These are phyloP conservation scores for Brassica hybrid DNA, from an alignment of 441 rosid species.

Conservation along the genomic window DNA sequence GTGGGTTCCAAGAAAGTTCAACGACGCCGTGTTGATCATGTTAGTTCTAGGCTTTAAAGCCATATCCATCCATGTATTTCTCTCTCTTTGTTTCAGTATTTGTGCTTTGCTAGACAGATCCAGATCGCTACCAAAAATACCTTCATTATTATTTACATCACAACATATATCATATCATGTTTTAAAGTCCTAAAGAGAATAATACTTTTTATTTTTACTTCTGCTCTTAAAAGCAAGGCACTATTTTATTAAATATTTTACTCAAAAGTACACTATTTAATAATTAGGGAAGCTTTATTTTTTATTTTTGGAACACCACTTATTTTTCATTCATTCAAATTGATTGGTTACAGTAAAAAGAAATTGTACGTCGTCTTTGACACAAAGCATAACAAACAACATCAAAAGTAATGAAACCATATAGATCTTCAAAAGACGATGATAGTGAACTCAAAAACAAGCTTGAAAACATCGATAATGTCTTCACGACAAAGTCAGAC, in stretches of 20 bases:
- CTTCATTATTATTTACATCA: background rate
- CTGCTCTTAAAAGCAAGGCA: background rate
- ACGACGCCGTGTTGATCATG: background rate
- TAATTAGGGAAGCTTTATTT: background rate
- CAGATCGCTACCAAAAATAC: background rate
- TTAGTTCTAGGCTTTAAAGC: slow-evolving; percentile 23
- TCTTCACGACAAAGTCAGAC: too few species aligned
- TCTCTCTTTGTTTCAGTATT: background rate
- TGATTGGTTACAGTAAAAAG: background rate
- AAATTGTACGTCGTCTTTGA: too few species aligned
- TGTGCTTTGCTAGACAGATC: background rate
- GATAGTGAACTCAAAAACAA: too few species aligned
- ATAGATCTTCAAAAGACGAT: too few species aligned
- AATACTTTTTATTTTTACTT: background rate
- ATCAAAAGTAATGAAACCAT: too few species aligned
- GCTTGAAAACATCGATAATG: too few species aligned
- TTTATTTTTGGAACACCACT: background rate
- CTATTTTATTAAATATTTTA: background rate
- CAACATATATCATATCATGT: background rate
- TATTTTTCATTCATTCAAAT: background rate
- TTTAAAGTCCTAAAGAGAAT: background rate
- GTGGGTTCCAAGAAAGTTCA: slow-evolving; percentile 24
- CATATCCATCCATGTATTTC: background rate
- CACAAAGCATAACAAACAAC: too few species aligned
- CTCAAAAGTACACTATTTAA: background rate